Evolutionary conservation across 305 asterid species (phyloP).

Genomic region (Fraxinus paxiana): DNA sequence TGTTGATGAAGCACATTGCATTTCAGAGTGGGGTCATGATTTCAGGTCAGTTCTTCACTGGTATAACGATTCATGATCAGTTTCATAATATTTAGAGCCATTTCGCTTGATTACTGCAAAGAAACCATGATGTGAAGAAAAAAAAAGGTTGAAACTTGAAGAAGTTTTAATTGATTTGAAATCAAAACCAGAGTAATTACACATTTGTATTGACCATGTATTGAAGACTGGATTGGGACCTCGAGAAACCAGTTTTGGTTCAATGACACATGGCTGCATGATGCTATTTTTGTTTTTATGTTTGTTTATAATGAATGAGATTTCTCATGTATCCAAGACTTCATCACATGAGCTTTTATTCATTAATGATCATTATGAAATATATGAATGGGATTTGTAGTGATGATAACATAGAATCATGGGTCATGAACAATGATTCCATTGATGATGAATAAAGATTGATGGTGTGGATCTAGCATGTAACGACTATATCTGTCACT

Average conservation of each 20-base stretch:
- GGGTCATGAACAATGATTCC: background rate
- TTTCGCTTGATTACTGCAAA: background rate
- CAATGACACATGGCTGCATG: background rate
- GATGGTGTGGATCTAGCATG: background rate
- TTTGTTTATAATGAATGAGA: background rate
- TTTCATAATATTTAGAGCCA: slow-evolving; percentile 6
- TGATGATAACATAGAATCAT: background rate
- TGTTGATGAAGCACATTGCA: slow-evolving; percentile 97
- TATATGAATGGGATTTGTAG: background rate
- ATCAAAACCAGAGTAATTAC: background rate
- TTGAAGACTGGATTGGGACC: background rate
- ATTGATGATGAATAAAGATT: background rate
- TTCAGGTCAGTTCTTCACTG: slow-evolving; percentile 52
- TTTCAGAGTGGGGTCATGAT: slow-evolving; percentile 96
- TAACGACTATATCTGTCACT: background rate
- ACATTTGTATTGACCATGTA: background rate
- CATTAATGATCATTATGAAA: background rate
- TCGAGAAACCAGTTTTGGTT: background rate
- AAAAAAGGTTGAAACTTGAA: slow-evolving; percentile 3
- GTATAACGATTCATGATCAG: background rate
- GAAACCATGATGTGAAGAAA: background rate
- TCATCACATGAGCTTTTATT: background rate
- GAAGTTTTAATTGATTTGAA: background rate
- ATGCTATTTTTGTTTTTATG: background rate
- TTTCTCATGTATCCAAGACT: background rate